Evolutionary conservation across 2,329 filamentous ascomycete species (phyloP).

Genomic region (Pseudohalonectria lignicola): DNA sequence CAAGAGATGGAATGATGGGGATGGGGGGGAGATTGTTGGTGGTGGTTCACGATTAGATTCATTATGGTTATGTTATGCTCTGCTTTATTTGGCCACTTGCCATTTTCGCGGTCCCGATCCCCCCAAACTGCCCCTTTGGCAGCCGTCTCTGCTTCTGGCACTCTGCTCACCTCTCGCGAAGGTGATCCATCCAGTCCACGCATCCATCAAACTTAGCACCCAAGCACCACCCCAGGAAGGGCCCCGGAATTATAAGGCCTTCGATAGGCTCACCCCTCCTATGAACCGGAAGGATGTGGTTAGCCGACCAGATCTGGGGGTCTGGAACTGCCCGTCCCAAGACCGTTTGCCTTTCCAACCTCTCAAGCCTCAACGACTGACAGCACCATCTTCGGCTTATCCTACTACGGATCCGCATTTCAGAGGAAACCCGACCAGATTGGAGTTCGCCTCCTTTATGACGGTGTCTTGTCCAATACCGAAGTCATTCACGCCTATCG

Average conservation of each 20-base stretch:
- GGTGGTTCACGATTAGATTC: conserved; percentile 1
- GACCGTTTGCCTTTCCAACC: too few species aligned
- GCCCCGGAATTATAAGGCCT: conserved; percentile 2
- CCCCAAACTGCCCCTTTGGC: conserved; percentile 16
- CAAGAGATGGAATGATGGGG: conserved; percentile 3
- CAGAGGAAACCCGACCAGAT: too few species aligned
- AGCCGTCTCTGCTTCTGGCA: conserved; percentile 12
- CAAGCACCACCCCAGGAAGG: conserved; percentile 7
- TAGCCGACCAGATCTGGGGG: neutral
- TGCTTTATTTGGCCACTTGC: conserved; percentile 4
- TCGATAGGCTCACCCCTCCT: neutral
- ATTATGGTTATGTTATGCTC: conserved; percentile 1
- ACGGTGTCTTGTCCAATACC: too few species aligned
- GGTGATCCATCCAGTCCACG: conserved; percentile 15
- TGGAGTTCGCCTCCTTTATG: too few species aligned
- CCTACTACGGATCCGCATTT: too few species aligned
- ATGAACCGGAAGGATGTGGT: too few species aligned
- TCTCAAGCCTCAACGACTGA: too few species aligned
- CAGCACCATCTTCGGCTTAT: too few species aligned
- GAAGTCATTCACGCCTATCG: too few species aligned
- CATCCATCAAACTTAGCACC: conserved; percentile 13
- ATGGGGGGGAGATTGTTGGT: conserved; percentile 8
- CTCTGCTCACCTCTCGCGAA: conserved; percentile 16
- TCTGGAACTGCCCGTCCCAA: neutral
- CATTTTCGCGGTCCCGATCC: conserved; percentile 3